phyloP scores from a whole-genome alignment of 2,329 filamentous ascomycete species.

The Calonectria hawksworthii region DNA sequence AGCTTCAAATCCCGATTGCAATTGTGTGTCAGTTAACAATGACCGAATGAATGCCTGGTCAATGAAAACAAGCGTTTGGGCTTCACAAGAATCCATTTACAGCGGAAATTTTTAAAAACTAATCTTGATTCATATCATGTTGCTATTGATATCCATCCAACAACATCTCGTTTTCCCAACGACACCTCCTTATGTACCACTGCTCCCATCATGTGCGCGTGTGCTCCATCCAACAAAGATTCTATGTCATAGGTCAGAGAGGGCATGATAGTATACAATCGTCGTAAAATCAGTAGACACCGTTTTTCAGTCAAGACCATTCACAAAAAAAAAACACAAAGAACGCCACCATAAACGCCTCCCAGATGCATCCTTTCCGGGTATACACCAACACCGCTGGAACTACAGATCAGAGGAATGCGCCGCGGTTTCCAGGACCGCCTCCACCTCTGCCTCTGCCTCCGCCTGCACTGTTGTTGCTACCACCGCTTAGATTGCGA shows the following conservation, averaged over 20 bases:
- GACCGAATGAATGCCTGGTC: neutral
- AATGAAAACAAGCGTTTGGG: neutral
- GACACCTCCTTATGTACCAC: conserved; percentile 35
- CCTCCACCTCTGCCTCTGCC: neutral
- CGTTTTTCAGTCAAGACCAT: conserved; percentile 17
- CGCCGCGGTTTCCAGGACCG: conserved; percentile 6
- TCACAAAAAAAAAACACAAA: neutral
- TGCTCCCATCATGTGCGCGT: conserved; percentile 38
- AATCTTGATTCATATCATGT: conserved; percentile 43
- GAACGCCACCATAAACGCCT: conserved; percentile 44
- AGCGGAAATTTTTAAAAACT: conserved; percentile 1
- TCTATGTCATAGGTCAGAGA: conserved; percentile 36
- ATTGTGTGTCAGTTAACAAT: neutral
- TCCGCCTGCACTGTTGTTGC: neutral
- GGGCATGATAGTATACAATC: conserved; percentile 38
- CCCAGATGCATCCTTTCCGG: conserved; percentile 37
- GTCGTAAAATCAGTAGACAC: conserved; percentile 31
- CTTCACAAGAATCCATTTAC: too few relatives aligned
- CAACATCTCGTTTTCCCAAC: conserved; percentile 16
- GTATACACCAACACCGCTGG: conserved; percentile 15
- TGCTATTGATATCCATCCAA: conserved; percentile 33
- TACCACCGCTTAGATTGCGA: neutral
- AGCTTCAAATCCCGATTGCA: neutral
- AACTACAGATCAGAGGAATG: conserved; percentile 36
- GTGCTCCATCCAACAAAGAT: conserved; percentile 35